Conservation (phyloP, 768 basidiomycete species). For the Leccinum variicolor region DNA sequence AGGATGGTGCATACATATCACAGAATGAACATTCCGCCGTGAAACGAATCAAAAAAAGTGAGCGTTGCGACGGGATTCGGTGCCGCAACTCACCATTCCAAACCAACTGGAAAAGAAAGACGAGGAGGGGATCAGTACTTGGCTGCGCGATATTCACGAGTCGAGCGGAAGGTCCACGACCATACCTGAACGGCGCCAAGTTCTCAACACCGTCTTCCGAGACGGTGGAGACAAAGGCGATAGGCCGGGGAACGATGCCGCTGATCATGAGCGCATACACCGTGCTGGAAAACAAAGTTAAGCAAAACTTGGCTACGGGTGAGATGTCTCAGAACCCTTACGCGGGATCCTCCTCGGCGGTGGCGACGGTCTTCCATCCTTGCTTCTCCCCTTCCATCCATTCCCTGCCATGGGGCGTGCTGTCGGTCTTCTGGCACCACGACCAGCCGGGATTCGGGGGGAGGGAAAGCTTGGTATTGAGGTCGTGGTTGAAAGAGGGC, state of each 20-base stretch:
- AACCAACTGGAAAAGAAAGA: slow-evolving; percentile 17
- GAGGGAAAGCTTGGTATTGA: slow-evolving; percentile 21
- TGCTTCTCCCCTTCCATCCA: slow-evolving; percentile 34
- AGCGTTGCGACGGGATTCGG: not conserved
- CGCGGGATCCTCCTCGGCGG: slow-evolving; percentile 26
- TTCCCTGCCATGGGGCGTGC: slow-evolving; percentile 21
- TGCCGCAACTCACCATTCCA: slow-evolving; percentile 21
- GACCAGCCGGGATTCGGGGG: slow-evolving; percentile 31
- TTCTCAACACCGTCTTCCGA: slow-evolving; percentile 30
- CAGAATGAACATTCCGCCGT: not conserved
- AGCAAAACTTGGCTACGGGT: too few relatives aligned
- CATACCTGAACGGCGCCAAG: slow-evolving; percentile 34
- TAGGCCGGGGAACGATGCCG: slow-evolving; percentile 38
- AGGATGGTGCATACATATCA: not conserved
- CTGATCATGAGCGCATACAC: slow-evolving; percentile 35
- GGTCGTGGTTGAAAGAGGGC: slow-evolving; percentile 17
- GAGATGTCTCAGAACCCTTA: slow-evolving; percentile 5
- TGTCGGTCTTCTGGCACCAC: slow-evolving; percentile 25
- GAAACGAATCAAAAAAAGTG: too few relatives aligned
- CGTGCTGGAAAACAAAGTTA: slow-evolving; percentile 4
- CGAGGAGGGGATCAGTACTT: not conserved
- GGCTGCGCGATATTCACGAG: not conserved
- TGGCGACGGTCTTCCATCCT: slow-evolving; percentile 32
- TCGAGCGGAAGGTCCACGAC: not conserved
- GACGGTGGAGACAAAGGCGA: slow-evolving; percentile 40